phyloP scores from a whole-genome alignment of 2,329 filamentous ascomycete species.

The Aspergillus sp. region DNA sequence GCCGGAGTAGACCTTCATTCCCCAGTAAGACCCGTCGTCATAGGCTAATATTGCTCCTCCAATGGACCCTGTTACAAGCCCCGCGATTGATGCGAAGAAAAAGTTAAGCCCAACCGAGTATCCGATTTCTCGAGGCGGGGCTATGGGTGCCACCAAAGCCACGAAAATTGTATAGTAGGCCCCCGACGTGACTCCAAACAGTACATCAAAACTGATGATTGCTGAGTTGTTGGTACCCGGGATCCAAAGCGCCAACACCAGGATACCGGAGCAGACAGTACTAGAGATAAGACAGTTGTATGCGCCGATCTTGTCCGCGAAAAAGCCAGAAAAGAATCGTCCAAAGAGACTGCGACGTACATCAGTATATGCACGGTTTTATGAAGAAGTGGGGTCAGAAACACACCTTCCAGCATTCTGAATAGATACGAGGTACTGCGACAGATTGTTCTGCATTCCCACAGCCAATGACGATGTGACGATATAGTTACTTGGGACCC shows the following conservation, averaged over 20 bases:
- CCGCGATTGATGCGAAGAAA: constrained; percentile 62
- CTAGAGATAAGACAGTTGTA: constrained; percentile 23
- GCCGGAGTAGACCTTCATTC: constrained; percentile 67
- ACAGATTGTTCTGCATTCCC: constrained; percentile 21
- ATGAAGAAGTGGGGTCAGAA: background rate
- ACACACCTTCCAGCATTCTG: constrained; percentile 21
- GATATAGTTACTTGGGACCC: constrained; percentile 28
- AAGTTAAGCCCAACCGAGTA: constrained; percentile 65
- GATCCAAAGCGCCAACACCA: constrained; percentile 24
- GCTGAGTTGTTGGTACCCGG: constrained; percentile 51
- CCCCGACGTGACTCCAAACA: constrained; percentile 68
- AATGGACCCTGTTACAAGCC: constrained; percentile 67
- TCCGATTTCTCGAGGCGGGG: constrained; percentile 67
- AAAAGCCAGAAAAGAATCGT: constrained; percentile 16
- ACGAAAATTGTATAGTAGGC: constrained; percentile 63
- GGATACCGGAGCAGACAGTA: constrained; percentile 12
- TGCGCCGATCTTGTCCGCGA: constrained; percentile 20
- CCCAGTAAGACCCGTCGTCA: constrained; percentile 57
- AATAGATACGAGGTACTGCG: constrained; percentile 24
- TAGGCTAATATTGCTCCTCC: constrained; percentile 60
- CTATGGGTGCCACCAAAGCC: constrained; percentile 64
- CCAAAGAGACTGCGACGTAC: constrained; percentile 21
- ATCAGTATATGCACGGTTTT: background rate
- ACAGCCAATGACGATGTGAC: constrained; percentile 18
- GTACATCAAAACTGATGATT: constrained; percentile 61